Base-by-base conservation (phyloP, 169 alveolate genomes). In the Babesia divergens region DNA sequence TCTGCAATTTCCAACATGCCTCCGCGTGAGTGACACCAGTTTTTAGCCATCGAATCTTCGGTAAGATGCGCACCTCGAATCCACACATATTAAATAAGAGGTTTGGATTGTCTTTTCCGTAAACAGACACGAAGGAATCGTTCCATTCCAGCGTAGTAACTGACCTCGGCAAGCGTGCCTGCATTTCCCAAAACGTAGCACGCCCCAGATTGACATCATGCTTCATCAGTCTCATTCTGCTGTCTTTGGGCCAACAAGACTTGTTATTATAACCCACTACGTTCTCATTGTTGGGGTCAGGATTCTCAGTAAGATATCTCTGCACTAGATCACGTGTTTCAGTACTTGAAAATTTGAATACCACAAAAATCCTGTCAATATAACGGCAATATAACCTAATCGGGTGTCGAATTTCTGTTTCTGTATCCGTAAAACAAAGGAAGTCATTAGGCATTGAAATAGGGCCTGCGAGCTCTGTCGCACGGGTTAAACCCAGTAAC, bases 211-310 rank as follows among this genome's bases (percentile, higher is more conserved):
- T 95, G 28, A 97, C 99, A 89, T 97, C 99, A 81, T 94, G 98
- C 69, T 91, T 92, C 96, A 95, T 95, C 74, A 98, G 87, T 59
- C 99, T 91, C 99, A 98, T 98, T 50, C 99, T 90, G 83, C 99
- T 97, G 67, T 98, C 99, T 62, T 96, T 94, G 22, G 99, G 99
- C 99, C 99, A 98, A 86, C 99, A 98, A 55, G 94, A 94, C 89
- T 98, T 98, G 89, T 97, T 97, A 85, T 97, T 97, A 90, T 97
- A 98, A 24, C 99, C 99, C 26, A 97, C 98, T 28, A 98, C 91
- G 77, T 97, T 98, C 83, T 98, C 99, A 85, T 98, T 98, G 91
- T 97, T 98, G 37, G 99, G 99, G 74, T 98, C 99, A 11, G 99
- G 99, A 86, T 98, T 97, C 86, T 98, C 99, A 3, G 99, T 97